A percentile compares a stretch with the other conserved stretches of the same genome.
Evolutionary conservation across 2,329 filamentous ascomycete genomes (phyloP).

Genomic region (Fusarium graminum): DNA sequence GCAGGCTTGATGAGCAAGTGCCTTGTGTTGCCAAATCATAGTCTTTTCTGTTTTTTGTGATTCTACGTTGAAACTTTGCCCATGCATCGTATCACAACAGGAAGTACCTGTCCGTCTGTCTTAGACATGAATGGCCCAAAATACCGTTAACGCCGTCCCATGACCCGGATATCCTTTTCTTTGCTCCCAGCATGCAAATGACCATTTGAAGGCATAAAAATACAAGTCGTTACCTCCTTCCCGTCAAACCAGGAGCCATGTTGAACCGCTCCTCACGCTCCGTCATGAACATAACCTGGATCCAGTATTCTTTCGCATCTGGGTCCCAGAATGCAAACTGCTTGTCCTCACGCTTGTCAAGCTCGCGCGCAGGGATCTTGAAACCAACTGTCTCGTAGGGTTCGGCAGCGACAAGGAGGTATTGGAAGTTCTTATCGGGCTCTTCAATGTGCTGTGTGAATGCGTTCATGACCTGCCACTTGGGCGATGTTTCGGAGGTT

Average conservation of each 20-base stretch:
- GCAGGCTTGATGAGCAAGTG: not conserved
- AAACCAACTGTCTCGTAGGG: constrained; percentile 98
- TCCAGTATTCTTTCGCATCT: constrained; percentile 96
- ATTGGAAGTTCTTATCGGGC: constrained; percentile 94
- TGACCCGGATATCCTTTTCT: constrained; percentile 24
- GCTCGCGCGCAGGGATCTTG: constrained; percentile 92
- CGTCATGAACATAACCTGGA: constrained; percentile 98
- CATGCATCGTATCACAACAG: not conserved
- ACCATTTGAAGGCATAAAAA: constrained; percentile 7
- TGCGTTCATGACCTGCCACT: constrained; percentile 96
- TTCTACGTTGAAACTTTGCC: not conserved
- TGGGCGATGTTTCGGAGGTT: constrained; percentile 77
- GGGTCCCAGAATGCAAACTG: constrained; percentile 97
- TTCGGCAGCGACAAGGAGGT: constrained; percentile 93
- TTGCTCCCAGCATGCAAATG: constrained; percentile 29
- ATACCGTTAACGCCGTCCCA: constrained; percentile 37
- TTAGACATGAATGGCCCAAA: constrained; percentile 3
- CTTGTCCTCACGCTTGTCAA: constrained; percentile 87
- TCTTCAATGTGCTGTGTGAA: constrained; percentile 97
- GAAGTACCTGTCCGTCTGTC: not conserved
- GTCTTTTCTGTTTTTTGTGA: not conserved
- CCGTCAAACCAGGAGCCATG: constrained; percentile 71
- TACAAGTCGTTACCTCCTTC: constrained; percentile 55
- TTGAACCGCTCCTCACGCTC: constrained; percentile 93
- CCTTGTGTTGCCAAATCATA: not conserved